Evolutionary conservation across 306 rosid species (phyloP).

Genomic region (Canavalia gladiata): DNA sequence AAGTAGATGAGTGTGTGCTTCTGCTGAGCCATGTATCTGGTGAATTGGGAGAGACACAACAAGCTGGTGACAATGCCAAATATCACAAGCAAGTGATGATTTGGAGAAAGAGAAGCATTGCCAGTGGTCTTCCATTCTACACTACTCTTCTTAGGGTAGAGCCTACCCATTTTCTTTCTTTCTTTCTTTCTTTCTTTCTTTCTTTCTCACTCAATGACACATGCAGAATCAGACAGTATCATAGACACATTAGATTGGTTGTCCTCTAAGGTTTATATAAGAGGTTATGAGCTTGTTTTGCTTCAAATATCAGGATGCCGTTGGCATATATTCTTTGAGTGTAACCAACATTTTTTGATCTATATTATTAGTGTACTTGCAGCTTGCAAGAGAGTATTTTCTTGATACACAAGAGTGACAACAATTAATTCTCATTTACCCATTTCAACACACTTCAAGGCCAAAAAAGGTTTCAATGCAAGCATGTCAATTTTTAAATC

Average conservation of each 20-base stretch:
- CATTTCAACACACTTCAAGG: conserved; percentile 1
- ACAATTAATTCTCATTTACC: background rate
- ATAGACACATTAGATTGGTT: conserved; percentile 1
- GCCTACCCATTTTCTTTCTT: conserved; percentile 63
- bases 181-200: background rate
- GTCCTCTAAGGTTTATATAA: conserved; percentile 32
- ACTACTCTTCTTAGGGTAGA: conserved; percentile 69
- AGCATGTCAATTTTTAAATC: conserved; percentile 1
- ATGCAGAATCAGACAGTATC: conserved; percentile 6
- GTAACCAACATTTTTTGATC: conserved; percentile 51
- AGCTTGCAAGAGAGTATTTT: conserved; percentile 47
- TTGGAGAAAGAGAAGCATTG: conserved; percentile 70
- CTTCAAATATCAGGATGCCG: conserved; percentile 45
- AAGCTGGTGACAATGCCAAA: conserved; percentile 75
- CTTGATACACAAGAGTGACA: conserved; percentile 47
- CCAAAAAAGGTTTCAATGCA: background rate
- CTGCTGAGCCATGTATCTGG: conserved; percentile 52
- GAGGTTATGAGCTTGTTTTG: conserved; percentile 44
- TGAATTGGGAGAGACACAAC: conserved; percentile 68
- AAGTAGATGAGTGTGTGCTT: conserved; percentile 47
- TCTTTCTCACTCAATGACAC: conserved; percentile 16
- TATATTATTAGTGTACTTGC: conserved; percentile 33
- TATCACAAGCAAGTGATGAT: conserved; percentile 68
- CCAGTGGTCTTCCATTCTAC: conserved; percentile 53
- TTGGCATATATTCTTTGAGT: conserved; percentile 93